Evolutionary conservation across 2,329 filamentous ascomycete genomes (phyloP).

Genomic region (Elsinoe fawcettii): DNA sequence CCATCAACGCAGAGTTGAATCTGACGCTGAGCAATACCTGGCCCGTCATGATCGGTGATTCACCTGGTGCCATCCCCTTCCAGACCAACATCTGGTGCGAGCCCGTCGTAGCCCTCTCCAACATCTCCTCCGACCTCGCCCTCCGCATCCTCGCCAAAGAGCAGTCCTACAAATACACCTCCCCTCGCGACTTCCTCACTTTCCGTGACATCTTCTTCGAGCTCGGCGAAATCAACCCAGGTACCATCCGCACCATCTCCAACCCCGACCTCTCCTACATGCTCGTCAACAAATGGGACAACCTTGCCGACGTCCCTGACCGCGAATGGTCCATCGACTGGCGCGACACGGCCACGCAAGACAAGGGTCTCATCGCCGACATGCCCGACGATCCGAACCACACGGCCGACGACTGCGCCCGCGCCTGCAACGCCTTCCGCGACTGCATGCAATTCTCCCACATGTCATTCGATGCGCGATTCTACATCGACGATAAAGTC

Average conservation of each 20-base stretch:
- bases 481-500: not conserved
- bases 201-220: conserved; percentile 11
- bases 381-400: conserved; percentile 17
- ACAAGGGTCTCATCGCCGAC: conserved; percentile 11
- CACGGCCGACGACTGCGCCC: conserved; percentile 16
- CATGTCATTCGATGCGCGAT: conserved; percentile 17
- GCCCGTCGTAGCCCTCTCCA: conserved; percentile 23
- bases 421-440: conserved; percentile 13
- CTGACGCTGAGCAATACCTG: conserved; percentile 20
- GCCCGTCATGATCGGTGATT: conserved; percentile 23
- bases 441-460: conserved; percentile 21
- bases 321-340: conserved; percentile 6
- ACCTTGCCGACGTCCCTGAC: conserved; percentile 16
- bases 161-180: conserved; percentile 15
- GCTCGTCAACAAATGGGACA: conserved; percentile 19
- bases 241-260: not conserved
- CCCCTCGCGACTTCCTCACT: conserved; percentile 16
- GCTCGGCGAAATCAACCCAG: conserved; percentile 4
- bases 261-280: not conserved
- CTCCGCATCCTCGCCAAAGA: conserved; percentile 3
- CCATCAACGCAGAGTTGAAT: conserved; percentile 22
- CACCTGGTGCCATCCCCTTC: conserved; percentile 20
- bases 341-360: conserved; percentile 6
- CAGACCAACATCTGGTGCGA: conserved; percentile 23
- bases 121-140: conserved; percentile 18